Conservation (phyloP, 805 yeast species). For the Torulaspora indica region DNA sequence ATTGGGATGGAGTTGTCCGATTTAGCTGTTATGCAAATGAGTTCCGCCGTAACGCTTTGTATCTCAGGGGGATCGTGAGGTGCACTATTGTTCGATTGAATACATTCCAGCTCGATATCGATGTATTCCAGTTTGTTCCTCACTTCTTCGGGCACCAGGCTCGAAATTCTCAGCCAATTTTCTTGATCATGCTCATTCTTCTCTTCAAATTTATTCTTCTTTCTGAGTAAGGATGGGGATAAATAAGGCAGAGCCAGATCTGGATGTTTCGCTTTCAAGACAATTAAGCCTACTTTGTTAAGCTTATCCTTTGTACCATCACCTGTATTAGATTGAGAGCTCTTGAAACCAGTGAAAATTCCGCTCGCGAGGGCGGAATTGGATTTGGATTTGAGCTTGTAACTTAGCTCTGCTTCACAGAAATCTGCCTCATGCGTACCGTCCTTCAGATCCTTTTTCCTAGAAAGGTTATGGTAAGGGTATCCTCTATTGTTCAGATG, state of each 20-base stretch:
- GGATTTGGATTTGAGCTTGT: slow-evolving; percentile 24
- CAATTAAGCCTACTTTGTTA: slow-evolving; percentile 32
- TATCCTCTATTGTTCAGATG: slow-evolving; percentile 26
- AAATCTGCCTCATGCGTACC: not conserved
- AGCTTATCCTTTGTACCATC: slow-evolving; percentile 5
- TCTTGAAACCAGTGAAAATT: slow-evolving; percentile 26
- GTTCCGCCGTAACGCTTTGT: slow-evolving; percentile 29
- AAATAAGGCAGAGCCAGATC: slow-evolving; percentile 37
- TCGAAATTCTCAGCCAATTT: slow-evolving; percentile 33
- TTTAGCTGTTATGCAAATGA: slow-evolving; percentile 35
- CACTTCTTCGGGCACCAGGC: slow-evolving; percentile 31
- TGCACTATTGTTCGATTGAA: slow-evolving; percentile 32
- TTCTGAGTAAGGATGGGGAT: slow-evolving; percentile 38
- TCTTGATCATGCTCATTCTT: slow-evolving; percentile 36
- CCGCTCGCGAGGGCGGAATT: slow-evolving; percentile 20
- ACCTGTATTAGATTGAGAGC: slow-evolving; percentile 4
- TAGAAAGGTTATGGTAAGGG: slow-evolving; percentile 2
- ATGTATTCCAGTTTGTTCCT: slow-evolving; percentile 27
- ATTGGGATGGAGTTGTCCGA: slow-evolving; percentile 41
- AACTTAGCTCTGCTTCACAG: slow-evolving; percentile 31
- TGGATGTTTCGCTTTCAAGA: slow-evolving; percentile 33
- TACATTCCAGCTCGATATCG: slow-evolving; percentile 33
- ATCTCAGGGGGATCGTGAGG: slow-evolving; percentile 34
- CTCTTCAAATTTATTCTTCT: slow-evolving; percentile 35
- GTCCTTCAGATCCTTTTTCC: slow-evolving; percentile 3